Evolutionary conservation across 1,139 yeast genomes (phyloP), one percentile per base, ranked within the genome.

Genomic region (Pichia sp.): DNA sequence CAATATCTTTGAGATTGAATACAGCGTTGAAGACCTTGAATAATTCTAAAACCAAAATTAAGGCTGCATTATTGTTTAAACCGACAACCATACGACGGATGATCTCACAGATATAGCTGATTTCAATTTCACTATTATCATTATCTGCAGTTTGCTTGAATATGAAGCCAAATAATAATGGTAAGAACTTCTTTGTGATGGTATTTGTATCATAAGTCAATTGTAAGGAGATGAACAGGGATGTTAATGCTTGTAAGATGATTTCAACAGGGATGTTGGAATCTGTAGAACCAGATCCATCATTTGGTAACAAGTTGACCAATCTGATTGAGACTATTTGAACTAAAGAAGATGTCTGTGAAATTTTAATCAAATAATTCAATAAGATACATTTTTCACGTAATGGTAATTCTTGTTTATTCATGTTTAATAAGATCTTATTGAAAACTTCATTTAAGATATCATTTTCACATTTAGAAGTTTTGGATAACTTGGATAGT

Each of bases 291-390:
- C 40, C 45, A 27, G 31, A 36, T 9, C 24, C 18, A 30, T 40
- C 40, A 33, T 28, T 19, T 28, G 51, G 40, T 21, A 50, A 38
- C 19, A 50, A 30, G 55, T 73, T 77, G 47, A 76, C 63, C 28
- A 80, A 61, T 54, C 85, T 68, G 15, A 81, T 71, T 2, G 76
- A 66, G 32, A 80, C 61, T 18, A 73, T 68, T 57, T 80, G 84
- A 47, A 50, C 36, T 15, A 53, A 39, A 9, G 55, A 53, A 10
- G 38, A 38, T 4, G 55, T 47, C 27, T 38, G 34, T 4, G 50
- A 33, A n/a, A 53, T 32, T 34, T 45, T 38, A 4, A 45, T 38
- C 17, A 53, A 45, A 27, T 46, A 38, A 20, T 42, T 22, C 1
- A 47, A 30, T 24, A 50, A 39, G 6, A 17, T 31, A 34, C 46